These are phyloP conservation scores for Metschnikowia lachancei DNA, from an alignment of 805 yeast genomes.

Conservation along the genomic window DNA sequence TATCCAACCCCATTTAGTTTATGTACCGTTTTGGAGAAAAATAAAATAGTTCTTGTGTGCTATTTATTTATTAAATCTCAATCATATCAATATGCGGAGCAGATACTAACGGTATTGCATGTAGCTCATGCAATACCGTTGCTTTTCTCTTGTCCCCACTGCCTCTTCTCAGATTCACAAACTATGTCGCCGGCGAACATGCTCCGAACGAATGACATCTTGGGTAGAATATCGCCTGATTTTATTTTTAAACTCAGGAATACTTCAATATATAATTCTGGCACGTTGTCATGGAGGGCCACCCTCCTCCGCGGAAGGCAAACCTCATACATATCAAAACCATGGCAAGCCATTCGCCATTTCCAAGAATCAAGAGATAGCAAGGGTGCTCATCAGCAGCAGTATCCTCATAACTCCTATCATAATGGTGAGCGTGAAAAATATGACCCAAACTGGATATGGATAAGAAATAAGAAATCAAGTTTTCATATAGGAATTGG, in stretches of 20 bases:
- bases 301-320: neutral
- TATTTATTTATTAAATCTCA: too few relatives aligned
- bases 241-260: neutral
- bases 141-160: constrained; percentile 1
- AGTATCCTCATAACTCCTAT: neutral
- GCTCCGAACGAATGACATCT: neutral
- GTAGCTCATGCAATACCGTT: neutral
- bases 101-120: neutral
- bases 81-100: neutral
- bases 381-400: neutral
- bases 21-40: too few relatives aligned
- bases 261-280: neutral
- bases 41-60: too few relatives aligned
- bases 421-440: neutral
- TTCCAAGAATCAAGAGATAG: neutral
- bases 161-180: neutral
- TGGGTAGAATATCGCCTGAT: neutral
- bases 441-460: constrained; percentile 2
- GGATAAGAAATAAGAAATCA: neutral
- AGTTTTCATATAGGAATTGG: constrained; percentile 8
- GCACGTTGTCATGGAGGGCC: too few relatives aligned
- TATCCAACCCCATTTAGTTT: too few relatives aligned
- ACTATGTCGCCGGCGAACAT: constrained; percentile 1
- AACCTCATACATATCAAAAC: neutral
- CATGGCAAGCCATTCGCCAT: neutral